Evolutionary conservation across 495 filamentous ascomycete genomes (phyloP).

Genomic region (Aspergillus homomorphus): DNA sequence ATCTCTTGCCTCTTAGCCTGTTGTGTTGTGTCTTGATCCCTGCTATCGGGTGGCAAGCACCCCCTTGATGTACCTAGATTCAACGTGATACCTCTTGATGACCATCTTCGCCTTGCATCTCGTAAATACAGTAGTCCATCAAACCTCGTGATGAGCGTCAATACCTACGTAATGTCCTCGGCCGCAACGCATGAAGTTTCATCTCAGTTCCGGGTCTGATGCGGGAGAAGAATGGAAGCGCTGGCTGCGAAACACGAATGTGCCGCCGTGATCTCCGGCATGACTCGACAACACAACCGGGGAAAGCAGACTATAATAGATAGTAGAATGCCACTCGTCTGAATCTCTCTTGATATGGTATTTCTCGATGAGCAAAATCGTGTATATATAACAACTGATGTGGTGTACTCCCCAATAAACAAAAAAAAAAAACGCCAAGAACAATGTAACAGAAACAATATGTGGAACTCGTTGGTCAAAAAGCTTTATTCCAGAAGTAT

Average conservation of each 20-base stretch:
- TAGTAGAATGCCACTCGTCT: too few species aligned
- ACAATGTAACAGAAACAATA: background rate
- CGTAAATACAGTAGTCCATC: background rate
- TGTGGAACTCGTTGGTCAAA: background rate
- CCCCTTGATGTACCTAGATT: background rate
- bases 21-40: background rate
- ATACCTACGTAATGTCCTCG: too few species aligned
- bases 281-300: too few species aligned
- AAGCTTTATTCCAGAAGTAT: background rate
- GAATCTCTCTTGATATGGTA: too few species aligned
- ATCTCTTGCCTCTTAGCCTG: background rate
- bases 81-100: constrained; percentile 1
- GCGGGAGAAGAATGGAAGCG: too few species aligned
- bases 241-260: too few species aligned
- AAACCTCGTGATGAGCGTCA: background rate
- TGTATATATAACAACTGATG: background rate
- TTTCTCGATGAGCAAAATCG: background rate
- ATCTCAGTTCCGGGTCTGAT: too few species aligned
- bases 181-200: too few species aligned
- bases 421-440: background rate
- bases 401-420: background rate
- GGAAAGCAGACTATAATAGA: too few species aligned
- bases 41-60: background rate
- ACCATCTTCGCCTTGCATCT: background rate
- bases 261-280: too few species aligned